A percentile compares a stretch with the other conserved stretches of the same genome.
Evolutionary conservation across 768 basidiomycete species (phyloP).

Genomic region (Panaeolus cyanescens): DNA sequence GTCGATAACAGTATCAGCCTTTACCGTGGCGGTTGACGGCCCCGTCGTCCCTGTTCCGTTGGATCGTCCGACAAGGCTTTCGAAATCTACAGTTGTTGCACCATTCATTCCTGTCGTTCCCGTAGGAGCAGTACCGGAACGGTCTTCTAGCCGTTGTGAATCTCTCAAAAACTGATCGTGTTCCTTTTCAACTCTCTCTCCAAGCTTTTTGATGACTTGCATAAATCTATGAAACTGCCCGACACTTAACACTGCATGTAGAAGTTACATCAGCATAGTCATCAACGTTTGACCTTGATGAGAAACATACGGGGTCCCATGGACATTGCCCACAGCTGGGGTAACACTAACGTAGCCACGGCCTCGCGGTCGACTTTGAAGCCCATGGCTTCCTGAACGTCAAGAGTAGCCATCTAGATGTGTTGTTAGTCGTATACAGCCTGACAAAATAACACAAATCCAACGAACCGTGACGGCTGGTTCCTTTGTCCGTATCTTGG

Average conservation of each 20-base stretch:
- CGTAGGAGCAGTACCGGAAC: constrained; percentile 52
- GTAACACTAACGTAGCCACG: constrained; percentile 84
- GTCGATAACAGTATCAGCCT: constrained; percentile 44
- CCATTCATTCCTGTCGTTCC: constrained; percentile 44
- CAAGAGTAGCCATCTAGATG: constrained; percentile 78
- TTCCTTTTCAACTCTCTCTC: constrained; percentile 89
- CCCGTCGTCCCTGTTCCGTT: constrained; percentile 14
- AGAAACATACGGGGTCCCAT: constrained; percentile 82
- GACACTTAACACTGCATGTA: constrained; percentile 67
- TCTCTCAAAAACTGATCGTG: constrained; percentile 92
- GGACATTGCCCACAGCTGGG: constrained; percentile 96
- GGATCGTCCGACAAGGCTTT: constrained; percentile 74
- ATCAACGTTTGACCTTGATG: not conserved
- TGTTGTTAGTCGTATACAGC: not conserved
- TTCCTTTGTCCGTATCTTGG: constrained; percentile 95
- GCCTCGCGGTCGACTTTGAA: constrained; percentile 92
- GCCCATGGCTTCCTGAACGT: constrained; percentile 96
- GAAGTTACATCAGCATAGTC: constrained; percentile 1
- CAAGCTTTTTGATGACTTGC: constrained; percentile 73
- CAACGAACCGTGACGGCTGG: constrained; percentile 84
- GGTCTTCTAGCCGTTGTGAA: constrained; percentile 87
- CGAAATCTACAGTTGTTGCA: constrained; percentile 65
- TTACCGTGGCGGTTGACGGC: constrained; percentile 32
- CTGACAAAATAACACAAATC: not conserved
- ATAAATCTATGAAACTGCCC: constrained; percentile 94